These are phyloP conservation scores for Azolla pinnata DNA, from an alignment of 75 land plant species.

Conservation along the genomic window DNA sequence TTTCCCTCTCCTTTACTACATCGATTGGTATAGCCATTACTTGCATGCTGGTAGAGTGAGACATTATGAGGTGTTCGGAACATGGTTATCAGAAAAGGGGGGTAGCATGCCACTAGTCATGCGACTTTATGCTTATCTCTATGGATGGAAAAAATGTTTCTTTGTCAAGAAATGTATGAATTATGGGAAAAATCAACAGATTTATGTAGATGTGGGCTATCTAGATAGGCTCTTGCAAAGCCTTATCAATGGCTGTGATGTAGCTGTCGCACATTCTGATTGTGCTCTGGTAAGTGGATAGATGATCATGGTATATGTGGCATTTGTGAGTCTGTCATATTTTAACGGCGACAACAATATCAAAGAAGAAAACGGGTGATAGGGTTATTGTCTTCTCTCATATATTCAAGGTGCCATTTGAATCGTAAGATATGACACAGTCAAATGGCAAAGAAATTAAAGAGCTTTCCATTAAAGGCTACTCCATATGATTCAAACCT, in stretches of 20 bases:
- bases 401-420: too few species aligned
- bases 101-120: conserved; percentile 31
- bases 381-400: too few species aligned
- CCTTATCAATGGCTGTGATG: conserved; percentile 22
- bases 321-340: too few species aligned
- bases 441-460: too few species aligned
- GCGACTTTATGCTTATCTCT: conserved; percentile 26
- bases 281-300: too few species aligned
- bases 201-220: conserved; percentile 22
- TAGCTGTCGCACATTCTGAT: conserved; percentile 15
- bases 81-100: conserved; percentile 30
- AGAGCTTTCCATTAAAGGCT: too few species aligned
- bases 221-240: conserved; percentile 14
- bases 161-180: conserved; percentile 34
- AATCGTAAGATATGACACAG: too few species aligned
- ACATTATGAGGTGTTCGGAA: conserved; percentile 33
- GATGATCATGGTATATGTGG: too few species aligned
- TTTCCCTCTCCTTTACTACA: conserved; percentile 35
- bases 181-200: conserved; percentile 25
- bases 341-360: too few species aligned
- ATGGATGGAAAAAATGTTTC: conserved; percentile 35
- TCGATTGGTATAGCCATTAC: conserved; percentile 35
- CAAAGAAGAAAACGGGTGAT: too few species aligned
- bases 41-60: conserved; percentile 27
- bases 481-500: too few species aligned